Percentiles rank a stretch among this genome's conserved stretches.
Conservation (phyloP, 2,329 filamentous ascomycete genomes). For the Cladosporium colombiae region DNA sequence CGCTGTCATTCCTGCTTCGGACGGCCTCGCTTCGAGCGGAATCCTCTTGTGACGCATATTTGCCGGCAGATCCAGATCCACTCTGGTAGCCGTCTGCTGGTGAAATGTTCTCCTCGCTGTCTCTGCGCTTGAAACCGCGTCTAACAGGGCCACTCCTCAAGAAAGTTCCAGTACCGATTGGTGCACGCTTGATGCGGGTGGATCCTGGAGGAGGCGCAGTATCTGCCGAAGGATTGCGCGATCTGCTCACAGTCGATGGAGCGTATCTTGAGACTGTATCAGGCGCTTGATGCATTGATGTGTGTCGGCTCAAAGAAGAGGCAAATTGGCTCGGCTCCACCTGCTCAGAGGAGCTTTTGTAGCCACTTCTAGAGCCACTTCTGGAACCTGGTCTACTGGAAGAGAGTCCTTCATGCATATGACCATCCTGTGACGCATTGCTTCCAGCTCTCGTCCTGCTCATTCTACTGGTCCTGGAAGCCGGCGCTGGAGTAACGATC, state of each 20-base stretch:
- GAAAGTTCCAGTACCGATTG: slow-evolving; percentile 74
- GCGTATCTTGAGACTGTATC: slow-evolving; percentile 46
- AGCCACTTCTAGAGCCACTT: slow-evolving; percentile 31
- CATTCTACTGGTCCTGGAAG: slow-evolving; percentile 34
- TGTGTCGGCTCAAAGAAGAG: slow-evolving; percentile 32
- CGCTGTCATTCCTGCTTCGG: slow-evolving; percentile 35
- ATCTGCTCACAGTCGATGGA: slow-evolving; percentile 50
- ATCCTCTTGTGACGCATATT: slow-evolving; percentile 21
- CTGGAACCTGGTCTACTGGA: slow-evolving; percentile 36
- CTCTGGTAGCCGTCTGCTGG: slow-evolving; percentile 37
- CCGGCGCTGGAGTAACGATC: slow-evolving; percentile 41
- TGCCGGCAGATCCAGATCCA: slow-evolving; percentile 33
- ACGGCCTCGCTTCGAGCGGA: slow-evolving; percentile 22
- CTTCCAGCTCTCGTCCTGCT: slow-evolving; percentile 35
- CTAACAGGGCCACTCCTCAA: slow-evolving; percentile 73
- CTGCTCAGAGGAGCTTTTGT: slow-evolving; percentile 15
- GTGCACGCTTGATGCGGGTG: slow-evolving; percentile 74
- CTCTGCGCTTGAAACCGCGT: slow-evolving; percentile 64
- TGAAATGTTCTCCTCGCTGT: slow-evolving; percentile 50
- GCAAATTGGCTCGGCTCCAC: slow-evolving; percentile 10
- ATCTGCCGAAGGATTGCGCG: slow-evolving; percentile 56
- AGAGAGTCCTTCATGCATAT: slow-evolving; percentile 28
- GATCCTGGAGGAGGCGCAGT: slow-evolving; percentile 69
- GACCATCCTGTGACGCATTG: slow-evolving; percentile 39
- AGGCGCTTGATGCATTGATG: slow-evolving; percentile 51